Evolutionary conservation across 108 stramenopile species (phyloP).

Genomic region (Pseudonitzschia multiseries): DNA sequence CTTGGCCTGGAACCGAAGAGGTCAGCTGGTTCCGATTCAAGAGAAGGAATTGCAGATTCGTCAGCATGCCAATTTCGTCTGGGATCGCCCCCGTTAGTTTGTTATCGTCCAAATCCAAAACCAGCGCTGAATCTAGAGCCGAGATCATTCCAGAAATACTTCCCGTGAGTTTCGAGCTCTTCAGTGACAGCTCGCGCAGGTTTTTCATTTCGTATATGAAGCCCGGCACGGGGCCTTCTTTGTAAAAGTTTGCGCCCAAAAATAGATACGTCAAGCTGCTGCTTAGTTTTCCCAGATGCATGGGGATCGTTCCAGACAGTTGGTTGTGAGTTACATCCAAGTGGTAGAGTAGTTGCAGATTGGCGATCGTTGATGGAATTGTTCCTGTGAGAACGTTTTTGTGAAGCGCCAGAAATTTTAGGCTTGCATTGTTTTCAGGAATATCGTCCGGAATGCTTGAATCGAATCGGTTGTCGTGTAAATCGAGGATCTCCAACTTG

Average conservation of each 20-base stretch:
- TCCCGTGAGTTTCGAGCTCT: conserved; percentile 34
- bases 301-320: conserved; percentile 31
- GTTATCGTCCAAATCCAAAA: conserved; percentile 46
- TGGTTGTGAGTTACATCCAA: conserved; percentile 29
- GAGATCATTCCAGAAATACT: conserved; percentile 37
- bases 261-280: conserved; percentile 36
- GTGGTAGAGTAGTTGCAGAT: conserved; percentile 17
- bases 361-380: conserved; percentile 33
- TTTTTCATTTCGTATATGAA: conserved; percentile 27
- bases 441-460: conserved; percentile 22
- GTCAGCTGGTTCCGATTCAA: conserved; percentile 40
- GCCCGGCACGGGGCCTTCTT: conserved; percentile 38
- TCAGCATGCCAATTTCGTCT: conserved; percentile 27
- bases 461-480: conserved; percentile 36
- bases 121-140: conserved; percentile 14
- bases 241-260: conserved; percentile 43
- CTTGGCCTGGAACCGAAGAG: conserved; percentile 16
- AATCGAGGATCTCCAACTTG: conserved; percentile 34
- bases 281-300: conserved; percentile 3
- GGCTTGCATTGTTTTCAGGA: conserved; percentile 1
- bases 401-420: conserved; percentile 38
- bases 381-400: conserved; percentile 34
- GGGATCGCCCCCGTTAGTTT: conserved; percentile 31
- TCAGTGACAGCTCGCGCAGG: conserved; percentile 46
- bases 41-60: conserved; percentile 36